Percentiles rank a stretch among this genome's conserved stretches.
These are phyloP conservation scores for Pyrenula aspistea DNA, from an alignment of 495 filamentous ascomycete genomes.

Conservation along the genomic window DNA sequence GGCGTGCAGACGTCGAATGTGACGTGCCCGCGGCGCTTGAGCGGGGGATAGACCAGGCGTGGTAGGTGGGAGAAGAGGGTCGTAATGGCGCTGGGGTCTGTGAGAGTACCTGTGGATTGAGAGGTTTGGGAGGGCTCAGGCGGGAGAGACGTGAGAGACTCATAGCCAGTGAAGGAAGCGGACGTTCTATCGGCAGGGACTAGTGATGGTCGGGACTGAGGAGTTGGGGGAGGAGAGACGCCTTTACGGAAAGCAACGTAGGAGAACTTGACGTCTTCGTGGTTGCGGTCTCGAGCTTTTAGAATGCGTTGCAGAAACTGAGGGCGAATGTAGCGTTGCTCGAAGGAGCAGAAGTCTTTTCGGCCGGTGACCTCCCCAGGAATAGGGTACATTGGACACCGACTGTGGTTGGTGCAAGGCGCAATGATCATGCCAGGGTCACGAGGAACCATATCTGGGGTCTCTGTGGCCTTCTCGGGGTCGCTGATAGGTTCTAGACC, in stretches of 20 bases:
- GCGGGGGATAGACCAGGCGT: conserved; percentile 60
- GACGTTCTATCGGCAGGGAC: conserved; percentile 30
- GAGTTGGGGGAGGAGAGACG: conserved; percentile 2
- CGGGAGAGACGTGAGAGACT: conserved; percentile 5
- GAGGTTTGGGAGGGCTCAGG: conserved; percentile 2
- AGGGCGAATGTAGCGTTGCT: conserved; percentile 77
- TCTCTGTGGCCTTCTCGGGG: conserved; percentile 38
- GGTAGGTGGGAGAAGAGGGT: conserved; percentile 37
- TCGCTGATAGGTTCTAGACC: not conserved
- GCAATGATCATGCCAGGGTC: conserved; percentile 88
- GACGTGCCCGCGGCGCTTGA: conserved; percentile 82
- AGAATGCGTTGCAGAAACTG: conserved; percentile 70
- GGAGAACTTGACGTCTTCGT: conserved; percentile 82
- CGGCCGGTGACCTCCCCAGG: conserved; percentile 57
- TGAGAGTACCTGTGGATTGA: conserved; percentile 28
- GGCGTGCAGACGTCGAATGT: conserved; percentile 88
- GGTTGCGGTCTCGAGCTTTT: conserved; percentile 57
- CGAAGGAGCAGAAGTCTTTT: conserved; percentile 85
- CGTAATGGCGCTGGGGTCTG: conserved; percentile 7
- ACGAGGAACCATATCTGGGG: conserved; percentile 35
- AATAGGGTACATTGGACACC: conserved; percentile 76
- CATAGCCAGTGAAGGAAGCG: conserved; percentile 38
- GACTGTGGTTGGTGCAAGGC: conserved; percentile 82
- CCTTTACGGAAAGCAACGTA: conserved; percentile 84
- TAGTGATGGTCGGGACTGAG: conserved; percentile 18